Percentiles rank a stretch among this genome's conserved stretches.
Conservation (phyloP, 306 rosid species). For the Coriaria nepalensis region DNA sequence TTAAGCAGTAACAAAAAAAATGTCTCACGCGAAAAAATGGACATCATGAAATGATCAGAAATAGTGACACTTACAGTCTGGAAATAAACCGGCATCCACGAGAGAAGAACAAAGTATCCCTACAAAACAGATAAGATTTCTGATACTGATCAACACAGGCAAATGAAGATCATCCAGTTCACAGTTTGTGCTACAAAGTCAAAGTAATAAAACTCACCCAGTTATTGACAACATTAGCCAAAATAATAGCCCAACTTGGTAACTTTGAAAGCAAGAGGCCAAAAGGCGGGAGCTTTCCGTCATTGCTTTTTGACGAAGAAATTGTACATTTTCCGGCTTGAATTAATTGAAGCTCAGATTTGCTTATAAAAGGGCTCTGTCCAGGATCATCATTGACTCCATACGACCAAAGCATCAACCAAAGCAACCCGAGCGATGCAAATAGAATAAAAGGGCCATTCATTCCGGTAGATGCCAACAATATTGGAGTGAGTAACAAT, state of each 20-base stretch:
- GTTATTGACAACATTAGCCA: conserved; percentile 75
- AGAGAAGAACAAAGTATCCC: conserved; percentile 97
- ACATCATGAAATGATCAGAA: neutral
- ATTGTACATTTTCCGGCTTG: conserved; percentile 46
- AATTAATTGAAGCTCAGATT: conserved; percentile 52
- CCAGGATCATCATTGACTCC: conserved; percentile 59
- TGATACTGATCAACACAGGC: conserved; percentile 2
- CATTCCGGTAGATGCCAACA: conserved; percentile 63
- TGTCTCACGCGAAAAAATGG: too few species aligned
- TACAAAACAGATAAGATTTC: conserved; percentile 22
- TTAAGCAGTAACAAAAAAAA: too few species aligned
- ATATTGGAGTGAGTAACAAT: conserved; percentile 65
- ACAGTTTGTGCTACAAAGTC: conserved; percentile 1
- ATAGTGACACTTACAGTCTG: conserved; percentile 51
- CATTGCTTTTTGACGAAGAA: conserved; percentile 12
- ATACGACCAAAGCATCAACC: conserved; percentile 46
- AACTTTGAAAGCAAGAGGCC: conserved; percentile 54
- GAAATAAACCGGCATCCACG: conserved; percentile 98
- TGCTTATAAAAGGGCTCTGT: conserved; percentile 39
- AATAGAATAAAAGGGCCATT: conserved; percentile 75
- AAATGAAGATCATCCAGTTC: neutral
- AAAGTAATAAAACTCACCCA: conserved; percentile 53
- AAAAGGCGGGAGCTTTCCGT: conserved; percentile 41
- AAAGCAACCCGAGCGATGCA: conserved; percentile 62
- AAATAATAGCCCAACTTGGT: conserved; percentile 83